Base-by-base conservation (phyloP, 805 yeast species). In the Cyberlindnera saturnus region DNA sequence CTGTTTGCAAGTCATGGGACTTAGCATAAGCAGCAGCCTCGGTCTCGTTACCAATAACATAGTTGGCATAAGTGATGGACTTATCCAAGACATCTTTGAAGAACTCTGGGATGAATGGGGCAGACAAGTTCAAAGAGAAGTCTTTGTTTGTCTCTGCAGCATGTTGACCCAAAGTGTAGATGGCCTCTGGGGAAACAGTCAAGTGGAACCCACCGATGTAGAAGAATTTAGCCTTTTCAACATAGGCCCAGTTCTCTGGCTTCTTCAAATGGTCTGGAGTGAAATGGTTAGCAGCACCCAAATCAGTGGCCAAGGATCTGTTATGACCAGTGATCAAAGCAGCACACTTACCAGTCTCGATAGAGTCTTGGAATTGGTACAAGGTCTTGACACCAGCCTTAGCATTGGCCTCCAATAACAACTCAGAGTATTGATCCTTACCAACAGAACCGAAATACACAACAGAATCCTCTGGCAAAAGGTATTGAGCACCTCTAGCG, bases 191-290 rank as follows among this genome's bases (percentile, higher is more conserved):
- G 53, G 96, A 86, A 45, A 93, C 99, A 45, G 99, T 93, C 70
- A 93, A 77, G 69, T 93, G 99, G 87, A 82, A 93, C n/a, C 99
- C 99, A 60, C 98, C 99, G 62, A 93, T 85, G 77, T 93, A 93
- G 75, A 71, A 93, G 59, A 73, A 75, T 64, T 81, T 73, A 48
- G 91, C 98, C 40, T 70, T 73, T 68, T 87, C 89, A 49, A 93
- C 96, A 46, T 73, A 69, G 51, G 70, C 70, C 96, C 97, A 90
- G 76, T 90, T 87, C 68, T 84, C 95, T 52, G 95, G 86, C 61
- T 77, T 77, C 62, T 86, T 81, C 62, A 93, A 77, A 67, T 93
- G 98, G 46, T 78, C 78, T 40, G 91, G 82, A 61, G 84, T 85
- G 82, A 89, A 93, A 67, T 88, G 95, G 74, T 93, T 93, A 55